Base-by-base conservation (phyloP, 2,329 filamentous ascomycete genomes). In the Colletotrichum filicis region DNA sequence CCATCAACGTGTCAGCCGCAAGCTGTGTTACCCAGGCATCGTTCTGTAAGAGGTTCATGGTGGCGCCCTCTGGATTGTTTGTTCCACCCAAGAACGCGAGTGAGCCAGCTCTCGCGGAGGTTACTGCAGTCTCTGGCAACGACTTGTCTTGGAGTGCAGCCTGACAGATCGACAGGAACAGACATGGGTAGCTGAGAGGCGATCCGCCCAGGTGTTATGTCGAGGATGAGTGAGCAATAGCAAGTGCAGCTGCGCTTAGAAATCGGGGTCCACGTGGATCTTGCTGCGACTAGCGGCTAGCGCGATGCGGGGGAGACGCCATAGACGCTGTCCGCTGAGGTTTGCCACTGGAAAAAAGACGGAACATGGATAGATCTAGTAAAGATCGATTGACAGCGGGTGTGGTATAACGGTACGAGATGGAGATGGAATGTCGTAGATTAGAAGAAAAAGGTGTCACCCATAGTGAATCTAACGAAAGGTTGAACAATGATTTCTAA, bases 261-360 rank as follows among this genome's bases (percentile, higher is more conserved):
- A 55, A 57, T 53, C 46, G 12, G 35, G n/a, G 52, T 30, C 28
- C 32, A 8, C 22, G 56, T 60, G 64, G 68, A 46, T 52, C 57
- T n/a, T 59, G 14, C 71, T 65, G 66, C 71, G 60, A 61, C 71
- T 73, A 71, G 57, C 35, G n/a, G 60, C 61, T 73, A 73, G 71
- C 71, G 71, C 60, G 46, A 9, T 73, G 55, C 37, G 60, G 71
- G 71, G 66, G 66, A 57, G 70, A 56, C 70, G 66, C 70, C 9
- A 24, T n/a, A 71, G 55, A 55, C 70, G 70, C 70, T 6, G 55
- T 49, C n/a, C 8, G 46, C 26, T 28, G 60, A 52, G 14, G 32
- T 61, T 61, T 73, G 55, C 60, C 55, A 70, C 70, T 26, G 11
- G n/a, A 37, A 16, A 19, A 12, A 19, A 2, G 22, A 35, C 9